These are phyloP conservation scores for Austroboletus festivus DNA, from an alignment of 768 basidiomycete species.

Conservation along the genomic window DNA sequence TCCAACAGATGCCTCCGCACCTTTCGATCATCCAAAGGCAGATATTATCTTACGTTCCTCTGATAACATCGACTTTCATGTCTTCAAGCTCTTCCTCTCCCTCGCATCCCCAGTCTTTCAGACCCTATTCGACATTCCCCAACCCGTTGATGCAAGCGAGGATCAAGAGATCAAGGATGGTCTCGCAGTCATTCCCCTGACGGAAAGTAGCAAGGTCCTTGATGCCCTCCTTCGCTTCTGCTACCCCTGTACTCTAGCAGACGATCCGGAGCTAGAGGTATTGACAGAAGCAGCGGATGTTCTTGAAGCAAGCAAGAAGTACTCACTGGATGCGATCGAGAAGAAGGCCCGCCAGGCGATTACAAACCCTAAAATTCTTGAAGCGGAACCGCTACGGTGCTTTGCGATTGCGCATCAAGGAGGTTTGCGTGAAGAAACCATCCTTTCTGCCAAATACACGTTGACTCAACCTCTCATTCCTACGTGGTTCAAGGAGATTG, in stretches of 20 bases:
- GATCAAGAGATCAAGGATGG: constrained; percentile 2
- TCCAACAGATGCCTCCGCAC: constrained; percentile 3
- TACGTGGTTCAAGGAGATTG: too few species aligned
- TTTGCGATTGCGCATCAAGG: constrained; percentile 15
- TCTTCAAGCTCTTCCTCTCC: too few species aligned
- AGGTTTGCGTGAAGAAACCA: constrained; percentile 8
- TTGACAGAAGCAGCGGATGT: constrained; percentile 11
- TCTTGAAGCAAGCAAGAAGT: constrained; percentile 20
- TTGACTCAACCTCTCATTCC: too few species aligned
- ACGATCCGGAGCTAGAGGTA: constrained; percentile 11
- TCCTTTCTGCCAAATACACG: too few species aligned
- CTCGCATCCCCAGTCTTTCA: too few species aligned
- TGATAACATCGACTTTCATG: too few species aligned
- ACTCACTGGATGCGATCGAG: constrained; percentile 19
- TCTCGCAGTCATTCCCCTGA: constrained; percentile 12
- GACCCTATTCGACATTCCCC: too few species aligned
- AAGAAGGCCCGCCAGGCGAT: constrained; percentile 21
- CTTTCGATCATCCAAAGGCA: constrained; percentile 14
- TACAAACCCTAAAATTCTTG: constrained; percentile 15
- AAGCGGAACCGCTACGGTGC: constrained; percentile 24
- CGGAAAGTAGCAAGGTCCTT: constrained; percentile 21
- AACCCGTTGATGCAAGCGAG: too few species aligned
- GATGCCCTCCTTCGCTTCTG: constrained; percentile 23
- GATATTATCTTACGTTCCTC: too few species aligned
- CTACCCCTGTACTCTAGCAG: constrained; percentile 19